A percentile compares a stretch with the other conserved stretches of the same genome.
Conservation (phyloP, 768 basidiomycete species). For the Serendipita sp. region DNA sequence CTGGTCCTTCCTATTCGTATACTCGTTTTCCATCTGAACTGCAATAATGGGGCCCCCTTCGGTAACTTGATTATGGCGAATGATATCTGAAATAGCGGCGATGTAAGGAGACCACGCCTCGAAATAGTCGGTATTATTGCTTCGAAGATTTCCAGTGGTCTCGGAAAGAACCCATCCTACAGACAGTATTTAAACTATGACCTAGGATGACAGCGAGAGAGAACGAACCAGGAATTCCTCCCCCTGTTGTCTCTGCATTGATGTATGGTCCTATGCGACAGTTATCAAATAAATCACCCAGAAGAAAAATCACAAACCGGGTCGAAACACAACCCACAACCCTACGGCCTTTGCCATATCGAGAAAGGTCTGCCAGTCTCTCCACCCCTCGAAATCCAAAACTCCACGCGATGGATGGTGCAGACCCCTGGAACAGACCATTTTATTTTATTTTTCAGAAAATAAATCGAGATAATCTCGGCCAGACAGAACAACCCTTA, state of each 20-base stretch:
- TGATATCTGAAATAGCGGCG: constrained; percentile 42
- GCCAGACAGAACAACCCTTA: too few species aligned
- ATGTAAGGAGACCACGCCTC: constrained; percentile 63
- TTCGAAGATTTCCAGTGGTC: constrained; percentile 52
- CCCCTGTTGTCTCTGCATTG: constrained; percentile 48
- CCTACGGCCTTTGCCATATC: constrained; percentile 61
- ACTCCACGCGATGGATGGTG: constrained; percentile 61
- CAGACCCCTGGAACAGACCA: constrained; percentile 33
- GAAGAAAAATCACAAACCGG: constrained; percentile 32
- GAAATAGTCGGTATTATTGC: constrained; percentile 54
- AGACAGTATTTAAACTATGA: neutral
- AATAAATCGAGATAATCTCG: too few species aligned
- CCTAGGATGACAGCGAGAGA: neutral
- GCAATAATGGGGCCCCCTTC: constrained; percentile 59
- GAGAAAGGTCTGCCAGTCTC: constrained; percentile 52
- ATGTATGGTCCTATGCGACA: constrained; percentile 32
- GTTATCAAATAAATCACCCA: neutral
- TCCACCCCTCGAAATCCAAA: constrained; percentile 56
- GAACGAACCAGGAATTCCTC: constrained; percentile 35
- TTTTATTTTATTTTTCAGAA: too few species aligned
- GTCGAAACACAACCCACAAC: constrained; percentile 64
- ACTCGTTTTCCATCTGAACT: constrained; percentile 53
- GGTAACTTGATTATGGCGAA: constrained; percentile 50
- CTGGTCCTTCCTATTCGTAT: constrained; percentile 30
- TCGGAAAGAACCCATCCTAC: constrained; percentile 46